Conservation (phyloP, 2,329 filamentous ascomycete genomes). For the Eutypa lata region DNA sequence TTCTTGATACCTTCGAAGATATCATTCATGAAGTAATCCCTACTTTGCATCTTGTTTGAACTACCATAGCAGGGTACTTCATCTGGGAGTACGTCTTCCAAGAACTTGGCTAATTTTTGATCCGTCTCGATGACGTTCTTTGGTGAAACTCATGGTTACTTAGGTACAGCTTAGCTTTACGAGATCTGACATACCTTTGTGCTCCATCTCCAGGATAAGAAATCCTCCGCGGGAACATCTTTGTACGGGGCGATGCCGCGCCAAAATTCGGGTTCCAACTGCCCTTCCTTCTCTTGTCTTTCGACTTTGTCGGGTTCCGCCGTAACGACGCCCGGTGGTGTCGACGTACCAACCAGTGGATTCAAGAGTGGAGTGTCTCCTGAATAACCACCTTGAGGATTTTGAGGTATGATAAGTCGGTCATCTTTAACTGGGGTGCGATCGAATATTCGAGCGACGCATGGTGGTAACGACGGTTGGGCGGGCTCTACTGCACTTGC, state of each 20-base stretch:
- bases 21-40: constrained; percentile 52
- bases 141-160: constrained; percentile 28
- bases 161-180: background rate
- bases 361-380: background rate
- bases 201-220: constrained; percentile 22
- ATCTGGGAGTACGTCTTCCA: constrained; percentile 47
- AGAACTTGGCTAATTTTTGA: constrained; percentile 44
- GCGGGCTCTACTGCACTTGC: background rate
- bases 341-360: background rate
- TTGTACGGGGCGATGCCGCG: constrained; percentile 13
- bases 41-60: constrained; percentile 36
- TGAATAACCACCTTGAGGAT: background rate
- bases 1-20: constrained; percentile 48
- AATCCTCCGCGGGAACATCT: constrained; percentile 12
- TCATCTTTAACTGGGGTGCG: background rate
- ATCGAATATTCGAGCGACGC: background rate
- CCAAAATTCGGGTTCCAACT: constrained; percentile 13
- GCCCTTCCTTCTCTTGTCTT: background rate
- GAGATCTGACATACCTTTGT: constrained; percentile 11
- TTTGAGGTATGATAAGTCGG: background rate
- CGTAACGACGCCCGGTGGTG: background rate
- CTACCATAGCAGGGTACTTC: constrained; percentile 37
- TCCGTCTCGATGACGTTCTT: constrained; percentile 48
- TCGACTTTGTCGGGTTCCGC: background rate
- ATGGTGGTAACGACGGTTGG: background rate